Evolutionary conservation across 805 yeast species (phyloP).

Genomic region (Diddensiella transvaalensis): DNA sequence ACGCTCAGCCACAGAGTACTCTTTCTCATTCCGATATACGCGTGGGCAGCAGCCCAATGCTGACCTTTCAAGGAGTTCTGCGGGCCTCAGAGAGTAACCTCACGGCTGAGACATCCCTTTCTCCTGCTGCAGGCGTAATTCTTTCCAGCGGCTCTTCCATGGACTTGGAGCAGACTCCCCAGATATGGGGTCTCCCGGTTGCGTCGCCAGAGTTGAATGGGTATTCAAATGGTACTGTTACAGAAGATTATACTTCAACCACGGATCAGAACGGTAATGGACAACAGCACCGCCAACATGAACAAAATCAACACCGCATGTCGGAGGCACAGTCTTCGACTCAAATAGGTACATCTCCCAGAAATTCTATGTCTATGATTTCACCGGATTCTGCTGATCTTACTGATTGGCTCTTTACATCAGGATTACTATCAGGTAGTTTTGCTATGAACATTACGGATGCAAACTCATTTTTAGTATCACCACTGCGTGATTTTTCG

Average conservation of each 20-base stretch:
- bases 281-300: not conserved
- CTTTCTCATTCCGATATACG: not conserved
- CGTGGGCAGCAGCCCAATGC: not conserved
- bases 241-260: not conserved
- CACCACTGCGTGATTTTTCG: conserved; percentile 12
- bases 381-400: conserved; percentile 13
- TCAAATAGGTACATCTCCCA: not conserved
- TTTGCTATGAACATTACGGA: conserved; percentile 4
- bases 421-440: conserved; percentile 12
- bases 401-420: conserved; percentile 16
- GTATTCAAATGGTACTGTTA: not conserved
- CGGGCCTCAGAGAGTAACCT: not conserved
- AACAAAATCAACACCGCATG: not conserved
- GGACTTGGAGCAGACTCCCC: not conserved
- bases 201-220: not conserved
- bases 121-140: not conserved
- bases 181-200: not conserved
- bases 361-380: not conserved
- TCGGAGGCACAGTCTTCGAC: not conserved
- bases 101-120: no score
- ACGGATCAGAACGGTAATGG: not conserved
- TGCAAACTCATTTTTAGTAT: conserved; percentile 13
- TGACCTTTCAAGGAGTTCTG: not conserved
- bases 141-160: not conserved
- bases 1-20: not conserved